These are phyloP conservation scores for Sicyos edulis DNA, from an alignment of 306 rosid species.

Conservation along the genomic window DNA sequence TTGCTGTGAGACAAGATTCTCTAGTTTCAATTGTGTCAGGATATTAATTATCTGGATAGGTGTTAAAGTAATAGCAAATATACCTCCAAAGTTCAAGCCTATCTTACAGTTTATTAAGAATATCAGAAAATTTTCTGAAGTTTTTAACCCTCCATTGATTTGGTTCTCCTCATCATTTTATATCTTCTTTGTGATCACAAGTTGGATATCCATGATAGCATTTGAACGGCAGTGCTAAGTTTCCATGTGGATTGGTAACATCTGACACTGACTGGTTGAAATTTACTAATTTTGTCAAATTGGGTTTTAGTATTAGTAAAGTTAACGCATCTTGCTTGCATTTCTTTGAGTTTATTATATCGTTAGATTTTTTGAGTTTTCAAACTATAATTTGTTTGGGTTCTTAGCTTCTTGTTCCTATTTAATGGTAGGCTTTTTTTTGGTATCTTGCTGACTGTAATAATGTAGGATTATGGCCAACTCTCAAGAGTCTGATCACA, in stretches of 20 bases:
- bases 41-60: conserved; percentile 8
- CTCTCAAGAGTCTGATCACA: conserved; percentile 1
- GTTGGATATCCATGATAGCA: conserved; percentile 18
- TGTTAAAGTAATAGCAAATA: conserved; percentile 11
- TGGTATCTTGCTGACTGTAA: background rate
- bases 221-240: conserved; percentile 22
- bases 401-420: background rate
- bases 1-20: background rate
- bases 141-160: background rate
- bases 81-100: conserved; percentile 8
- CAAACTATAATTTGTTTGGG: background rate
- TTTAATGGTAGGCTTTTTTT: background rate
- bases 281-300: conserved; percentile 24
- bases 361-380: background rate
- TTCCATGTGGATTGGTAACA: conserved; percentile 1
- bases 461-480: background rate
- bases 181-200: conserved; percentile 11
- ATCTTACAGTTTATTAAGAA: conserved; percentile 13
- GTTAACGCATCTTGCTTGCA: background rate
- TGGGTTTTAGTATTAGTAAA: background rate
- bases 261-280: conserved; percentile 1
- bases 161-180: conserved; percentile 4
- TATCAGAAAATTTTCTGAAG: conserved; percentile 17
- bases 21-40: background rate
- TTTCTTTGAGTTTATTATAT: background rate